Conservation (phyloP, 768 basidiomycete species). For the Tricholoma bakamatsutake region DNA sequence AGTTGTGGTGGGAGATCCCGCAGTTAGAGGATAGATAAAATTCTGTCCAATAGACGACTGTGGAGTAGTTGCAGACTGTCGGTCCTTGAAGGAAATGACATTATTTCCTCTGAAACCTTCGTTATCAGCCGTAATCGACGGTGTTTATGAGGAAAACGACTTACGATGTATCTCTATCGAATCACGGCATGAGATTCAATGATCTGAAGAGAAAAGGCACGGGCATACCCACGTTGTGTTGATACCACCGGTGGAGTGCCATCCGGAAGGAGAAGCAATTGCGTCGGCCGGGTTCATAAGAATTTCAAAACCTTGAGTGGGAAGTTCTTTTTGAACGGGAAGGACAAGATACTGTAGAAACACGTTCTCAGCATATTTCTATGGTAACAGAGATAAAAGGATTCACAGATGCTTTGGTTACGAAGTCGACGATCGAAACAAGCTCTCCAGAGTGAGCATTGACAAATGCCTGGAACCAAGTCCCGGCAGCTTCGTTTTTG, state of each 20-base stretch:
- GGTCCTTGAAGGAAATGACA: constrained; percentile 24
- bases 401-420: constrained; percentile 34
- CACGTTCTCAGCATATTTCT: not conserved
- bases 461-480: constrained; percentile 54
- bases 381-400: constrained; percentile 5
- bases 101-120: constrained; percentile 30
- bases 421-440: constrained; percentile 50
- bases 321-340: constrained; percentile 40
- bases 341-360: constrained; percentile 35
- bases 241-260: constrained; percentile 23
- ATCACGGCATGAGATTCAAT: not conserved
- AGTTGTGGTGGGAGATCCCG: constrained; percentile 43
- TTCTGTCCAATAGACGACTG: constrained; percentile 26
- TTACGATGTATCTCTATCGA: not conserved
- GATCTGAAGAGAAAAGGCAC: not conserved
- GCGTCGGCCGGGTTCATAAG: constrained; percentile 42
- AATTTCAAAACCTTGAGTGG: constrained; percentile 38
- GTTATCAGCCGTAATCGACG: too few relatives aligned
- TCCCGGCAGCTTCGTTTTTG: constrained; percentile 26
- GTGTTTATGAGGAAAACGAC: too few relatives aligned
- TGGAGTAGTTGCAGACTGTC: constrained; percentile 22
- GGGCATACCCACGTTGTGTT: constrained; percentile 19
- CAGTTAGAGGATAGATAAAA: constrained; percentile 11
- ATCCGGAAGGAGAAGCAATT: constrained; percentile 41
- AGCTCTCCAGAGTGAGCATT: constrained; percentile 49